A percentile compares a stretch with the other conserved stretches of the same genome.
Evolutionary conservation across 495 filamentous ascomycete species (phyloP).

Genomic region (Hapsidospora chrysogenum): DNA sequence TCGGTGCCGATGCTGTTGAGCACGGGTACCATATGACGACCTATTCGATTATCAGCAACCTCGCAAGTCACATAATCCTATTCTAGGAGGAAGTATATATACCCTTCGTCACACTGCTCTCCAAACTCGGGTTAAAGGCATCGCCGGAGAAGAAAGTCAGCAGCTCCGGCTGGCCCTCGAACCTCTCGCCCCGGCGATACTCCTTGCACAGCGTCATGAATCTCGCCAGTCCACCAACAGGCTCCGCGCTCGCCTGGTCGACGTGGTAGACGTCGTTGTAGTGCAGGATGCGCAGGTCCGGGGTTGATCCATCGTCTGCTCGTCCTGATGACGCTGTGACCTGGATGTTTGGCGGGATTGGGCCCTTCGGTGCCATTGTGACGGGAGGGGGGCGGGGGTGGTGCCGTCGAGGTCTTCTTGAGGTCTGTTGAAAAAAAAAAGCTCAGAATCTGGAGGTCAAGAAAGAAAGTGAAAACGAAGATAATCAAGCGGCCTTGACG

Average conservation of each 20-base stretch:
- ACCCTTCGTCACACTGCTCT: slow-evolving; percentile 76
- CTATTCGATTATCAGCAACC: slow-evolving; percentile 11
- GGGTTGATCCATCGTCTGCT: too few species aligned
- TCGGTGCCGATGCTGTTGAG: slow-evolving; percentile 61
- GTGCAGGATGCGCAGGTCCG: slow-evolving; percentile 66
- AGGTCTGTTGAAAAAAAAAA: too few species aligned
- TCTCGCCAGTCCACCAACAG: slow-evolving; percentile 59
- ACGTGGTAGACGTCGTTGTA: slow-evolving; percentile 91
- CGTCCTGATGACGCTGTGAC: too few species aligned
- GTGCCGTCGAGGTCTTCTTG: too few species aligned
- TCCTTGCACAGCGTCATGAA: slow-evolving; percentile 65
- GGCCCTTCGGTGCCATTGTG: too few species aligned
- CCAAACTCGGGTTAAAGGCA: slow-evolving; percentile 78
- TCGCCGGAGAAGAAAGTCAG: slow-evolving; percentile 83
- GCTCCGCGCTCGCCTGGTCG: slow-evolving; percentile 56
- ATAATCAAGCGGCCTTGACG: too few species aligned
- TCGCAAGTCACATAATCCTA: neutral
- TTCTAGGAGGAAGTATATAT: too few species aligned
- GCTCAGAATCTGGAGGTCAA: too few species aligned
- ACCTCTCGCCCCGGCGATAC: slow-evolving; percentile 45
- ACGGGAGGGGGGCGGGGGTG: too few species aligned
- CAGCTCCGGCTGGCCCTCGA: slow-evolving; percentile 40
- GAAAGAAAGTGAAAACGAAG: too few species aligned
- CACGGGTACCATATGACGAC: slow-evolving; percentile 75
- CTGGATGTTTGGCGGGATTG: too few species aligned